Base-by-base conservation (phyloP, 2,329 filamentous ascomycete species). In the Penicillium sp. region DNA sequence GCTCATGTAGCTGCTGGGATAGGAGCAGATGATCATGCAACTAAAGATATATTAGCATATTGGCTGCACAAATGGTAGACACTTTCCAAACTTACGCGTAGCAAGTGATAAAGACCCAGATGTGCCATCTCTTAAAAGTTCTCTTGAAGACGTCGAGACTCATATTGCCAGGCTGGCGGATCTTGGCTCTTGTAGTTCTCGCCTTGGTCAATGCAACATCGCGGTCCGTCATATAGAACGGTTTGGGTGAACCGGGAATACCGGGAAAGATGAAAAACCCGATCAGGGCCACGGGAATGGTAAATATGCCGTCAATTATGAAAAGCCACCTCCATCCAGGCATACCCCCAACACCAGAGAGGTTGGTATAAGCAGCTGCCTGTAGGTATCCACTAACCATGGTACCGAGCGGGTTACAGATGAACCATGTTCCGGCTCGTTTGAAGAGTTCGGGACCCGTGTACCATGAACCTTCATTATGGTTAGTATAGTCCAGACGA, bases 351-450 rank as follows among this genome's bases (percentile, higher is more conserved):
- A 73, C 64, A 0, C 77, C 77, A 17, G 76, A 75, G 0, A 81
- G 67, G 26, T 74, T 74, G 19, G 72, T 74, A 58, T 79, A 78
- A 0, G 75, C 75, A 0, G 74, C 77, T 0, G 77, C 73, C 64
- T 79, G 77, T 0, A 81, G 67, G 50, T 79, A 80, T 1, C 77
- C 78, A n/a, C 75, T 76, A 42, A 80, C 75, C 74, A 81, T 78
- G n/a, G 69, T 66, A 0, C 76, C 78, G 0, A 79, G 67, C 4
- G 73, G 75, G 8, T 77, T 75, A 24, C 73, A 75, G 0, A 77
- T 71, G 46, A 73, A 79, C 66, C 78, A 80, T 12, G 78, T 71
- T 0, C 75, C 76, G 3, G 77, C 76, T 3, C 79, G 72, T 56
- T 80, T 81, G 47, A 76, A 79, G 0, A 74, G 66, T 45, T 74